A percentile compares a stretch with the other conserved stretches of the same genome.
Evolutionary conservation across 306 rosid species (phyloP).

Genomic region (Ormosia semicastrata): DNA sequence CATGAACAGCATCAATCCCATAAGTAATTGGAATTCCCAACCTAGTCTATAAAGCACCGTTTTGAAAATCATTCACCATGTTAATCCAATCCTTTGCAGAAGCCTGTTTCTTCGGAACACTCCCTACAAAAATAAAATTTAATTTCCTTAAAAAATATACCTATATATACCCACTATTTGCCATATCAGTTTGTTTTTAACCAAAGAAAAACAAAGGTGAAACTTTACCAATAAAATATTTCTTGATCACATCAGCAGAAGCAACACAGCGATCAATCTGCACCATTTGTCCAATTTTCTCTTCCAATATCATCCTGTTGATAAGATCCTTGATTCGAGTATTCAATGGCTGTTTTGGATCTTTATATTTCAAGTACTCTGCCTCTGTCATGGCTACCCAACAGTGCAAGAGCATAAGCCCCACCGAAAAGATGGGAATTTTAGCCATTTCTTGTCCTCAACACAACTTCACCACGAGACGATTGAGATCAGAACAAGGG

Average conservation of each 20-base stretch:
- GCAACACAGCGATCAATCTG: conserved; percentile 37
- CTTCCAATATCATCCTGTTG: conserved; percentile 34
- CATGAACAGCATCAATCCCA: conserved; percentile 81
- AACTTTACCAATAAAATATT: conserved; percentile 34
- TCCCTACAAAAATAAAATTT: conserved; percentile 40
- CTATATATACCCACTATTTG: neutral
- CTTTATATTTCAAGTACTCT: conserved; percentile 36
- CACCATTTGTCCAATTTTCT: conserved; percentile 41
- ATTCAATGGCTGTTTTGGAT: conserved; percentile 38
- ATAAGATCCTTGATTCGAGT: conserved; percentile 29
- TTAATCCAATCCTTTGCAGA: conserved; percentile 64
- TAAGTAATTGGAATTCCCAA: conserved; percentile 74
- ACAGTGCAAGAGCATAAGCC: conserved; percentile 24
- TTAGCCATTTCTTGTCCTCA: conserved; percentile 28
- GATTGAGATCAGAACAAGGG: neutral
- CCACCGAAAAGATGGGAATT: neutral
- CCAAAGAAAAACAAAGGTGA: neutral
- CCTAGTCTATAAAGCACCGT: conserved; percentile 51
- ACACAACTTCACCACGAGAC: conserved; percentile 4
- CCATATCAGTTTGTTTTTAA: neutral
- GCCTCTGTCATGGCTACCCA: conserved; percentile 5
- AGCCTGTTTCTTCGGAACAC: conserved; percentile 52
- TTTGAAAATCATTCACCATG: conserved; percentile 64
- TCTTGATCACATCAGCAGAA: conserved; percentile 23
- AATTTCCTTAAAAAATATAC: neutral